phyloP scores from a whole-genome alignment of 352 stramenopile species.

The Plasmopara halstedii region DNA sequence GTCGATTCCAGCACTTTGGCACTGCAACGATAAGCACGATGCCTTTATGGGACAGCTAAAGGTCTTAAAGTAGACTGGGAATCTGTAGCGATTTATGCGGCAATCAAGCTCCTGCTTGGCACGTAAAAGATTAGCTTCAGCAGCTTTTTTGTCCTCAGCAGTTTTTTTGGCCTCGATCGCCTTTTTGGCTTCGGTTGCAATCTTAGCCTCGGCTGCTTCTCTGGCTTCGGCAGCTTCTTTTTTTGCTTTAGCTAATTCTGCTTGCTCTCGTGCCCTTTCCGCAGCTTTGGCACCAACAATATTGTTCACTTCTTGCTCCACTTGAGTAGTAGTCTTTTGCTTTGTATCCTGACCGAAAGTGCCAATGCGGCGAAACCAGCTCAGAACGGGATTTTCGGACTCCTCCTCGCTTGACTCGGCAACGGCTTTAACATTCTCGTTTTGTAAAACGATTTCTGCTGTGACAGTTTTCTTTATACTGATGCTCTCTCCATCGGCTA shows the following conservation, averaged over 20 bases:
- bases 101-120: constrained; percentile 22
- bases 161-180: constrained; percentile 11
- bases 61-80: constrained; percentile 28
- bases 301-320: constrained; percentile 2
- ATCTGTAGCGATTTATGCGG: constrained; percentile 19
- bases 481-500: no score
- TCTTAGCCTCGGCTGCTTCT: constrained; percentile 10
- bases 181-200: constrained; percentile 10
- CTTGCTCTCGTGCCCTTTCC: neutral
- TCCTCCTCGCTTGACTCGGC: neutral
- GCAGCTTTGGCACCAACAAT: neutral
- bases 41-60: constrained; percentile 24
- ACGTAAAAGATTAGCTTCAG: constrained; percentile 11
- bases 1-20: constrained; percentile 8
- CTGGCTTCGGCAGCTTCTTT: constrained; percentile 9
- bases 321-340: no score
- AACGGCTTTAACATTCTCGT: constrained; percentile 1
- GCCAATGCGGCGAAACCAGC: constrained; percentile 26
- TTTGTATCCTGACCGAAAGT: constrained; percentile 19
- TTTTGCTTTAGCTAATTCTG: constrained; percentile 3
- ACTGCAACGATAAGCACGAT: constrained; percentile 15
- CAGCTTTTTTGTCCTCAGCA: constrained; percentile 10
- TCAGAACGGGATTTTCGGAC: constrained; percentile 12
- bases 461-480: no score
- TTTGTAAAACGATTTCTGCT: no score